These are phyloP conservation scores for Tricharina praecox DNA, from an alignment of 495 filamentous ascomycete species.

Conservation along the genomic window DNA sequence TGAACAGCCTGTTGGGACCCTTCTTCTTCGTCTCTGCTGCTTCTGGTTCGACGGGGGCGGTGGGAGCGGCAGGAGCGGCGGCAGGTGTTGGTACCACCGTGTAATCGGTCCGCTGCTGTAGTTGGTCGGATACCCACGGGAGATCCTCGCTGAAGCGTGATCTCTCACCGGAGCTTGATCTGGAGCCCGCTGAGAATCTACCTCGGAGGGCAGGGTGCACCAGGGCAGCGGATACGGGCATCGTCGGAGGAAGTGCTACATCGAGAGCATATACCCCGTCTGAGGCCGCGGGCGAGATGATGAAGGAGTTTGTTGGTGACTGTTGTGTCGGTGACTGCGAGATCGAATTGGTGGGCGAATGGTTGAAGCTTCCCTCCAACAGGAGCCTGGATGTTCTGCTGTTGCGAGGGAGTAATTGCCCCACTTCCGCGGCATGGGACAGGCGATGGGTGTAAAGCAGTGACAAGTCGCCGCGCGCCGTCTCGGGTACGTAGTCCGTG, in stretches of 20 bases:
- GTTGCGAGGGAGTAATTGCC: conserved; percentile 22
- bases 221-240: no score
- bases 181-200: no score
- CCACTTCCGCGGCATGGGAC: conserved; percentile 26
- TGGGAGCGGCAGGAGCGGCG: no score
- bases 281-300: neutral
- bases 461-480: conserved; percentile 20
- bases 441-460: conserved; percentile 23
- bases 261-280: neutral
- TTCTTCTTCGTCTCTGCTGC: neutral
- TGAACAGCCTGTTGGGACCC: neutral
- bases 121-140: no score
- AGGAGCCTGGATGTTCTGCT: neutral
- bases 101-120: no score
- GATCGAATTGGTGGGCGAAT: no score
- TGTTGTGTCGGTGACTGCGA: no score
- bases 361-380: conserved; percentile 1
- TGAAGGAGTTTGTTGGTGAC: neutral
- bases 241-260: neutral
- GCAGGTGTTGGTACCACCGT: no score
- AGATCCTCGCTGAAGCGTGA: no score
- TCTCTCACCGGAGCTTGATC: no score
- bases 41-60: neutral
- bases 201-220: no score
- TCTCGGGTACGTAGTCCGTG: conserved; percentile 5